Conservation (phyloP, 1,284 basidiomycete genomes). For the Apiotrichum akiyoshidainum region DNA sequence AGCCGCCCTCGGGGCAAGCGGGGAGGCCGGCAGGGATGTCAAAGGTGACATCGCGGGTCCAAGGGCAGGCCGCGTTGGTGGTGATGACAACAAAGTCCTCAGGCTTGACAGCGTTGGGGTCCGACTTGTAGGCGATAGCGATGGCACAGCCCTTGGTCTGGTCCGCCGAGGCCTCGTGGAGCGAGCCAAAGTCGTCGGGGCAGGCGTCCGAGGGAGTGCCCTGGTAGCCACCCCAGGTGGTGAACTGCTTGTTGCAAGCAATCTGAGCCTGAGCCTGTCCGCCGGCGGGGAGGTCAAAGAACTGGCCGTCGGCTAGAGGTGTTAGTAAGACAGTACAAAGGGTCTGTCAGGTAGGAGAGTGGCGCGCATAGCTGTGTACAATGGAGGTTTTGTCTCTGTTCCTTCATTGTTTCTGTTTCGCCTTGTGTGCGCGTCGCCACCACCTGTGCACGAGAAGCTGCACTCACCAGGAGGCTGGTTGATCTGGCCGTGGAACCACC, state of each 20-base stretch:
- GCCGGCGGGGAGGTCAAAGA: constrained; percentile 45
- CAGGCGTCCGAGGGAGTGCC: not conserved
- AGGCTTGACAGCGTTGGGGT: constrained; percentile 58
- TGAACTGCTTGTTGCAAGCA: constrained; percentile 10
- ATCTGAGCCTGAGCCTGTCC: constrained; percentile 18
- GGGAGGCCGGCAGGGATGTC: constrained; percentile 65
- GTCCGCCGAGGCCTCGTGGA: constrained; percentile 14
- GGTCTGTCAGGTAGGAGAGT: not conserved
- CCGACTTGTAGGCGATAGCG: constrained; percentile 65
- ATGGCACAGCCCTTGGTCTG: constrained; percentile 41
- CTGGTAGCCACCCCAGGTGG: constrained; percentile 6
- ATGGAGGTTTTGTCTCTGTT: not conserved
- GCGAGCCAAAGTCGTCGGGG: not conserved
- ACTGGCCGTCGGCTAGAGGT: constrained; percentile 23
- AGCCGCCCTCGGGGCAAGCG: constrained; percentile 61
- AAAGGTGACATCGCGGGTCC: constrained; percentile 62
- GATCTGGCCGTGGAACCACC: constrained; percentile 62
- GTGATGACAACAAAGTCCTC: constrained; percentile 68
- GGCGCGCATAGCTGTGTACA: not conserved
- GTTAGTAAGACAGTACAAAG: no score
- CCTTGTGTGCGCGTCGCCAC: no score
- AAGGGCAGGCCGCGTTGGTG: constrained; percentile 68
- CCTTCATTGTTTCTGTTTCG: no score
- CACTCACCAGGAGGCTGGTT: constrained; percentile 32
- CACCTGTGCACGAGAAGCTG: no score